Conservation (phyloP, 495 filamentous ascomycete genomes). For the Pseudevernia furfuracea region DNA sequence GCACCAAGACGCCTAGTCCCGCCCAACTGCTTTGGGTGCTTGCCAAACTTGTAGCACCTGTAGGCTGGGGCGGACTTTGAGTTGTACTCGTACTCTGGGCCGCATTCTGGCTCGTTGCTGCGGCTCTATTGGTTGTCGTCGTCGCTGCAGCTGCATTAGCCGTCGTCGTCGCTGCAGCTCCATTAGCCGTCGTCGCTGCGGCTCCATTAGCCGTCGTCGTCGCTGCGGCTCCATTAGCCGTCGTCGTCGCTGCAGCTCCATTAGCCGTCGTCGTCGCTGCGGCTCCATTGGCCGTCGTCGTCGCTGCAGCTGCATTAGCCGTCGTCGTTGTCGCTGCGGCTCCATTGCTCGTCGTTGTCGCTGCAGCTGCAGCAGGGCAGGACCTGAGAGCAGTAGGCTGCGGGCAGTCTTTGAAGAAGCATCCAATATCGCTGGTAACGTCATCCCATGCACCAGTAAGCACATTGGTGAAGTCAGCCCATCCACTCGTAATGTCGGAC, state of each 20-base stretch:
- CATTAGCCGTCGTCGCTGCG: too few species aligned
- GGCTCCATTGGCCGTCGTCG: too few species aligned
- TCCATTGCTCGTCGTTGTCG: not conserved
- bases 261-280: too few species aligned
- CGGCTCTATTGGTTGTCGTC: not conserved
- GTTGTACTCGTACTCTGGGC: not conserved
- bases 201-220: too few species aligned
- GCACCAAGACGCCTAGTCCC: not conserved
- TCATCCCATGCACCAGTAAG: conserved; percentile 14
- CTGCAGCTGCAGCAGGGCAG: not conserved
- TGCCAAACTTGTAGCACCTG: not conserved
- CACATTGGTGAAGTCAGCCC: conserved; percentile 14
- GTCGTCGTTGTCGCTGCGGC: too few species aligned
- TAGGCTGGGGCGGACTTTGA: not conserved
- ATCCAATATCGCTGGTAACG: not conserved
- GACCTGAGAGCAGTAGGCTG: not conserved
- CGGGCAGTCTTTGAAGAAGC: conserved; percentile 14
- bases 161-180: too few species aligned
- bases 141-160: not conserved
- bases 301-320: too few species aligned
- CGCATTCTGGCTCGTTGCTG: not conserved
- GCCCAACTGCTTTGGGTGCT: not conserved
- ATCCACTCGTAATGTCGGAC: conserved; percentile 12
- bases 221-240: too few species aligned
- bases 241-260: too few species aligned